Evolutionary conservation across 345 rosid genomes (phyloP).

Genomic region (Pistacia vera): DNA sequence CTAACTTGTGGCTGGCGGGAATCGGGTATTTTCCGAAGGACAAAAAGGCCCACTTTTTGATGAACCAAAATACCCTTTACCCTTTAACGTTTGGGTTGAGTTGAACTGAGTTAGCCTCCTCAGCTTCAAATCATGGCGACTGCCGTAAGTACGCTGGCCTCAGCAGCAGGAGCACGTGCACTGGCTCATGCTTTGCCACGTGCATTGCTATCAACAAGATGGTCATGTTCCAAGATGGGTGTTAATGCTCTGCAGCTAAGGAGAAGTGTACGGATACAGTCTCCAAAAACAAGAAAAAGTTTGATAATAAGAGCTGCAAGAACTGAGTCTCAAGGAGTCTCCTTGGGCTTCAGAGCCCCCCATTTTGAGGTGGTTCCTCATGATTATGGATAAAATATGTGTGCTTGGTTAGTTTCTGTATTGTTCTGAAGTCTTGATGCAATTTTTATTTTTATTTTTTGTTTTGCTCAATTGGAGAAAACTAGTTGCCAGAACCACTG

Average conservation of each 20-base stretch:
- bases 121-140: conserved; percentile 29
- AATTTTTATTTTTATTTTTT: neutral
- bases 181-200: conserved; percentile 15
- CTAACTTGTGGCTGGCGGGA: neutral
- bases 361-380: conserved; percentile 52
- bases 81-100: neutral
- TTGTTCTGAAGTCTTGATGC: neutral
- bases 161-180: conserved; percentile 26
- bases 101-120: neutral
- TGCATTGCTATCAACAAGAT: conserved; percentile 16
- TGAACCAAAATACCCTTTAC: neutral
- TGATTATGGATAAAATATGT: neutral
- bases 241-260: conserved; percentile 31
- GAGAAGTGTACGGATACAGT: conserved; percentile 1
- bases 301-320: conserved; percentile 66
- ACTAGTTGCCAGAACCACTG: conserved; percentile 77
- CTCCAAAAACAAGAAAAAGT: conserved; percentile 31
- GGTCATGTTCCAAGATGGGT: conserved; percentile 25
- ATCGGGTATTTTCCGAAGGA: neutral
- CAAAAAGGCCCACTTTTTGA: neutral
- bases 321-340: conserved; percentile 56
- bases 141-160: conserved; percentile 16
- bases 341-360: conserved; percentile 70
- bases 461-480: conserved; percentile 1
- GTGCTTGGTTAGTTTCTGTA: neutral